Evolutionary conservation across 2,329 filamentous ascomycete species (phyloP), one percentile per base, ranked within the genome.

Genomic region (Hypoxylon sp.): DNA sequence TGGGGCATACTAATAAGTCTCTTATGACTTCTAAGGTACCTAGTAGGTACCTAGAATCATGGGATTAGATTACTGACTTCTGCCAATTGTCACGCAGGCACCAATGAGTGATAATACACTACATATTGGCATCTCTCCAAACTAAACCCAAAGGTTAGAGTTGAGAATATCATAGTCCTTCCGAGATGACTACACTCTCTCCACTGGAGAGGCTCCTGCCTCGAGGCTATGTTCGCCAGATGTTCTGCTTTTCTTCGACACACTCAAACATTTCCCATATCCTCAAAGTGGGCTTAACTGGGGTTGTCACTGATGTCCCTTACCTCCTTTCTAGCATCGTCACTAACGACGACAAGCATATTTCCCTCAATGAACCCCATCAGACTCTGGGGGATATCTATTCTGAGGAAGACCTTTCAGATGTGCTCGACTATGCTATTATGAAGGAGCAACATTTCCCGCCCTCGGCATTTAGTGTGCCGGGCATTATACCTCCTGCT

Each of bases 131-230:
- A 10, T 19, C n/a, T 34, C 17, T n/a, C 21, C 3, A 5, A 19
- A n/a, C 11, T 23, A 7, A 23, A 10, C 23, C 11, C 21, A 13
- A 5, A 38, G 34, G 14, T 10, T 2, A 6, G 25, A 21, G 36
- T 11, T 10, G 10, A 46, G 11, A 9, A 23, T n/a, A 21, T 34
- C 13, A 36, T 28, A n/a, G 19, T n/a, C 21, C 7, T 23, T 6
- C 25, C 34, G 49, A 60, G 28, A 70, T 70, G 70, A 17, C 51
- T 7, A 10, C 38, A 2, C 68, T 75, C n/a, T 74, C 75, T n/a
- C 68, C 75, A 6, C 60, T 78, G 14, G 75, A 78, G 25, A 68
- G 53, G 45, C 63, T 77, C 23, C 76, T 78, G 75, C 76, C 76
- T 41, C 69, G 68, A 19, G 60, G 61, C 32, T 77, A 77, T 55